Evolutionary conservation across 2,329 filamentous ascomycete genomes (phyloP).

Genomic region (Xylaria digitata): DNA sequence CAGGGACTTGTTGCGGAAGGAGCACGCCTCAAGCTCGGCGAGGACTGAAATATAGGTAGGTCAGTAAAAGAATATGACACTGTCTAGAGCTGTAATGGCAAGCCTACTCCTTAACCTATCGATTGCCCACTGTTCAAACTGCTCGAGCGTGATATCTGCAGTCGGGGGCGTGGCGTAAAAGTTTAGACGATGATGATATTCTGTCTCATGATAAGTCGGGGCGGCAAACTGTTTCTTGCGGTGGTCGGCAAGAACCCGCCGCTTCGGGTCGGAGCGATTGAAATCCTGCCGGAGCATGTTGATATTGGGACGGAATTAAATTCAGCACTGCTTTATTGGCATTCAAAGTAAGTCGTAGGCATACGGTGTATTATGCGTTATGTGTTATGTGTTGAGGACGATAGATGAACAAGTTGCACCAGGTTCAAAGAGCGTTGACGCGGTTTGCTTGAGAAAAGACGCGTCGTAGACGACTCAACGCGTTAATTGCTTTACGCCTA

Average conservation of each 20-base stretch:
- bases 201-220: conserved; percentile 78
- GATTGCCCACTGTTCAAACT: conserved; percentile 99
- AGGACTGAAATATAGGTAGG: conserved; percentile 67
- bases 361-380: not conserved
- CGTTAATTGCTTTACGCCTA: conserved; percentile 38
- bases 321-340: not conserved
- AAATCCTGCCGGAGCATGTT: conserved; percentile 50
- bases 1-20: conserved; percentile 89
- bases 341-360: not conserved
- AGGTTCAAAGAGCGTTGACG: conserved; percentile 23
- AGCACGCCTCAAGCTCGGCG: conserved; percentile 91
- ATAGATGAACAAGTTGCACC: not conserved
- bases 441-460: conserved; percentile 38
- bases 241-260: conserved; percentile 79
- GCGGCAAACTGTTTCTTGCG: conserved; percentile 89
- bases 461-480: conserved; percentile 37
- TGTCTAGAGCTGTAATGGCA: no score
- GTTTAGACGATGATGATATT: conserved; percentile 89
- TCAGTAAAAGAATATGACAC: conserved; percentile 35
- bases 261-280: conserved; percentile 73
- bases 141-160: conserved; percentile 92
- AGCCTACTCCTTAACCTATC: conserved; percentile 80
- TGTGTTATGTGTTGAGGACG: not conserved
- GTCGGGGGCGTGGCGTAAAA: conserved; percentile 91
- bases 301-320: not conserved